Conservation (phyloP, 2,329 filamentous ascomycete genomes). For the Dothistroma septosporum region DNA sequence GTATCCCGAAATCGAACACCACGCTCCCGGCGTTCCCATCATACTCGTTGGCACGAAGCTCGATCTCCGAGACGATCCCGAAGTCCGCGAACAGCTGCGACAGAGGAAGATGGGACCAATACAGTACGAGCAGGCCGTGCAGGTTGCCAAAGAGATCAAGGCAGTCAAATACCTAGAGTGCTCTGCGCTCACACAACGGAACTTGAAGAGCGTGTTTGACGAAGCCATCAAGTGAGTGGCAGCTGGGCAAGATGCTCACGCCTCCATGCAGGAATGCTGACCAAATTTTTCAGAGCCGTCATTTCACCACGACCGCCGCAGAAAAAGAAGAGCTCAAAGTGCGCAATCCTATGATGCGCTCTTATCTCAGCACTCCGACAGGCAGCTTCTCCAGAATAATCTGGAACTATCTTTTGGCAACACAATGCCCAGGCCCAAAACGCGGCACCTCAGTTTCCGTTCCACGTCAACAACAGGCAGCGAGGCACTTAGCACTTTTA, state of each 20-base stretch:
- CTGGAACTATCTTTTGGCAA: neutral
- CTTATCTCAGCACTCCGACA: neutral
- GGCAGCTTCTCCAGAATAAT: neutral
- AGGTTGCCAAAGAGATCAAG: constrained; percentile 87
- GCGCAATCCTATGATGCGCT: constrained; percentile 60
- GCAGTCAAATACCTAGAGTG: constrained; percentile 98
- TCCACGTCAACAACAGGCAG: constrained; percentile 3
- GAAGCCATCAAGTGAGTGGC: constrained; percentile 85
- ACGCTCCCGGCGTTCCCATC: constrained; percentile 91
- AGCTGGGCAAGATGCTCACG: neutral
- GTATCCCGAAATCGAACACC: constrained; percentile 96
- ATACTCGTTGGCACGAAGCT: constrained; percentile 97
- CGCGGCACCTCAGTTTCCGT: constrained; percentile 1
- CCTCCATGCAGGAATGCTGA: constrained; percentile 5
- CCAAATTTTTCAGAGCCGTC: constrained; percentile 56
- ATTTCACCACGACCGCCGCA: constrained; percentile 62
- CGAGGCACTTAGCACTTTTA: neutral
- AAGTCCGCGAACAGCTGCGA: constrained; percentile 74
- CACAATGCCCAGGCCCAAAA: neutral
- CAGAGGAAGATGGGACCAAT: constrained; percentile 97
- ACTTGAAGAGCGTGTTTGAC: constrained; percentile 97
- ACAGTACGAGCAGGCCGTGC: constrained; percentile 83
- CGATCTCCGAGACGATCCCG: constrained; percentile 84
- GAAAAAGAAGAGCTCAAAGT: constrained; percentile 63
- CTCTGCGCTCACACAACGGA: constrained; percentile 92